Evolutionary conservation across 2,329 filamentous ascomycete genomes (phyloP).

Genomic region (Ampelomyces quisqualis): DNA sequence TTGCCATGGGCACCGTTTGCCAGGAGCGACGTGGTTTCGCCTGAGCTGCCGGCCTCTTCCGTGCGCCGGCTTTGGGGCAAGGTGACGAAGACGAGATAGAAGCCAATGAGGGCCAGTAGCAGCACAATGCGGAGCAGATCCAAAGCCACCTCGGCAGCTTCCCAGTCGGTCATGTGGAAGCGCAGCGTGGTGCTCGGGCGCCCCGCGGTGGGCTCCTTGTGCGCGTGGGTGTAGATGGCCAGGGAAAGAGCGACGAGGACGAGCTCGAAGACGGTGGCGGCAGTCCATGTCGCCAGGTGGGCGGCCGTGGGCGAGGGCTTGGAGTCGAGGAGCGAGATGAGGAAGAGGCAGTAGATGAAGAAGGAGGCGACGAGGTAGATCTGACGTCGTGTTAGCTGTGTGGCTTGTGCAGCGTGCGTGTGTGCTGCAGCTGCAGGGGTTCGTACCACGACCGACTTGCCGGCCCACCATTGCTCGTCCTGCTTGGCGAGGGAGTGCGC

Average conservation of each 20-base stretch:
- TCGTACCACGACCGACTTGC: conserved; percentile 72
- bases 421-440: not conserved
- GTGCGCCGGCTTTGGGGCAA: conserved; percentile 23
- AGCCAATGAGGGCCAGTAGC: conserved; percentile 58
- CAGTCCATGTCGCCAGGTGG: conserved; percentile 76
- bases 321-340: conserved; percentile 84
- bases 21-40: conserved; percentile 67
- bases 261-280: conserved; percentile 71
- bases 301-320: conserved; percentile 76
- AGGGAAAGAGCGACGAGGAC: conserved; percentile 69
- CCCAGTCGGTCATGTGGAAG: conserved; percentile 57
- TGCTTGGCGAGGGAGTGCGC: conserved; percentile 69
- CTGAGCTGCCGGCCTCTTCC: conserved; percentile 32
- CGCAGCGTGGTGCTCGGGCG: conserved; percentile 21
- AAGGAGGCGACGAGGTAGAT: conserved; percentile 82
- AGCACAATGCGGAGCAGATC: conserved; percentile 69
- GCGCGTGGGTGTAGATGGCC: conserved; percentile 65
- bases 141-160: conserved; percentile 65
- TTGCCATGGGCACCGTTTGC: conserved; percentile 47
- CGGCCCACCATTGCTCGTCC: conserved; percentile 76
- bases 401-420: conserved; percentile 18
- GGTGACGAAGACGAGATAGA: conserved; percentile 61
- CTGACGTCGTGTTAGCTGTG: conserved; percentile 49
- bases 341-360: conserved; percentile 82
- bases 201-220: conserved; percentile 61